These are phyloP conservation scores for Jackrogersella minutella DNA, from an alignment of 495 filamentous ascomycete genomes.

Conservation along the genomic window DNA sequence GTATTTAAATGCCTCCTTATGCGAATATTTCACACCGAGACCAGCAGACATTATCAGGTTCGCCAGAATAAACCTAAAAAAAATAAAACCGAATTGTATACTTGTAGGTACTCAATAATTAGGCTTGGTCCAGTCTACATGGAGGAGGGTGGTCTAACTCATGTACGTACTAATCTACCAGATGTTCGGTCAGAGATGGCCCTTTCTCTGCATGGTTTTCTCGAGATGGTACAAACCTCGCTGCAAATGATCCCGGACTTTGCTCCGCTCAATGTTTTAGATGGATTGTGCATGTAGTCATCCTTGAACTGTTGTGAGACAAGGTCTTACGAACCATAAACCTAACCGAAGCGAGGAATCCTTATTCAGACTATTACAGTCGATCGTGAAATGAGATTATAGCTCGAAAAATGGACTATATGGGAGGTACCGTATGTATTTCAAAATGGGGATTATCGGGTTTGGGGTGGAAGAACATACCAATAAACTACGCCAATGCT, in stretches of 20 bases:
- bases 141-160: too few relatives aligned
- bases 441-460: background rate
- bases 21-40: background rate
- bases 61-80: background rate
- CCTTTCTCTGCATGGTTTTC: background rate
- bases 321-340: conserved; percentile 26
- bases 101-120: background rate
- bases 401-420: background rate
- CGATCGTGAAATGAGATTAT: background rate
- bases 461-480: background rate
- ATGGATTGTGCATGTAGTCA: conserved; percentile 19
- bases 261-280: conserved; percentile 17
- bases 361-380: conserved; percentile 4
- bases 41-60: background rate
- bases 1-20: background rate
- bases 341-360: conserved; percentile 12
- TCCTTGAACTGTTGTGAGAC: conserved; percentile 25
- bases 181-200: background rate
- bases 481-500: background rate
- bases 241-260: conserved; percentile 16
- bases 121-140: background rate
- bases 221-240: background rate
- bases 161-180: background rate
- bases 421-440: background rate
- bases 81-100: background rate